Evolutionary conservation across 352 stramenopile genomes (phyloP).

Genomic region (Phytophthora colocasiae): DNA sequence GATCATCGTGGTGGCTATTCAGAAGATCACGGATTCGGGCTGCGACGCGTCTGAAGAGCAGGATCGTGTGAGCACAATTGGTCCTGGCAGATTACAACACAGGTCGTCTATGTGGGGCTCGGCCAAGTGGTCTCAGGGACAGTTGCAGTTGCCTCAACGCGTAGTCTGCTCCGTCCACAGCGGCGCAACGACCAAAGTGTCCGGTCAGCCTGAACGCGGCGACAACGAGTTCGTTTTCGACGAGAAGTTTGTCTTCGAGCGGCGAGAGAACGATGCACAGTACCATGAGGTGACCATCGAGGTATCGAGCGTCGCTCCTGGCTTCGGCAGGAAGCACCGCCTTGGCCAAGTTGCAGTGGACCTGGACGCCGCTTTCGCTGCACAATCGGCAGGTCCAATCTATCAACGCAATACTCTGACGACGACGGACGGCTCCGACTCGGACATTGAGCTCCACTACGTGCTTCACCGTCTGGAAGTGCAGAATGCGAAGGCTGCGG

Average conservation of each 20-base stretch:
- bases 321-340: constrained; percentile 33
- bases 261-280: constrained; percentile 35
- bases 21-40: constrained; percentile 31
- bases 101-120: constrained; percentile 33
- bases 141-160: constrained; percentile 28
- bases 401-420: constrained; percentile 29
- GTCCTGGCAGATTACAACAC: constrained; percentile 8
- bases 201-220: constrained; percentile 25
- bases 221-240: constrained; percentile 42
- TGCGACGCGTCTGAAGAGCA: constrained; percentile 5
- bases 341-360: constrained; percentile 48
- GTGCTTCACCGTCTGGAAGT: constrained; percentile 52
- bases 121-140: constrained; percentile 23
- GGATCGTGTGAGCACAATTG: constrained; percentile 9
- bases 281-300: constrained; percentile 47
- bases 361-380: constrained; percentile 38
- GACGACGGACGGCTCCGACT: constrained; percentile 18
- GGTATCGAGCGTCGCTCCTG: constrained; percentile 27
- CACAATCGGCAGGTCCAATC: constrained; percentile 27
- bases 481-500: constrained; percentile 31
- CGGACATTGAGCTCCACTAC: constrained; percentile 45
- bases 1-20: constrained; percentile 51
- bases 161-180: constrained; percentile 40
- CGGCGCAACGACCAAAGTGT: constrained; percentile 37
- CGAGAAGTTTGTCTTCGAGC: constrained; percentile 57